Evolutionary conservation across 2,329 filamentous ascomycete genomes (phyloP).

Genomic region (Clonostachys rosea): DNA sequence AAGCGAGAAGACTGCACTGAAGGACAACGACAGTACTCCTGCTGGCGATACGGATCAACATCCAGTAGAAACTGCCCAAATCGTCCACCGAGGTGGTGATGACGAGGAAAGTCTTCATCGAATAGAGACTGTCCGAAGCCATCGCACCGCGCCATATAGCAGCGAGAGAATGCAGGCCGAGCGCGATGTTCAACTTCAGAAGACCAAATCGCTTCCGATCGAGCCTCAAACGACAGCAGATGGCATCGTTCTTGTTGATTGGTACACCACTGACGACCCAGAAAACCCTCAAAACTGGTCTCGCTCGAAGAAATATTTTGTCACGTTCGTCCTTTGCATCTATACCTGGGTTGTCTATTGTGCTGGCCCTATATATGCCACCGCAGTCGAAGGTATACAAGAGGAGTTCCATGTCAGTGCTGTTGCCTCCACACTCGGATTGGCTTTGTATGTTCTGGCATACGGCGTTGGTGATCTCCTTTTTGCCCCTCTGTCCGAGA

Average conservation of each 20-base stretch:
- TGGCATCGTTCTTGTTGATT: conserved; percentile 12
- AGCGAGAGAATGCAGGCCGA: too few relatives aligned
- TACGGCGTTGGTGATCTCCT: conserved; percentile 39
- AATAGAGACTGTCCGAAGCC: too few relatives aligned
- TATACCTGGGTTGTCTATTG: conserved; percentile 45
- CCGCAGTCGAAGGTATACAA: conserved; percentile 33
- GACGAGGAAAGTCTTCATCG: too few relatives aligned
- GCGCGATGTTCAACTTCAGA: too few relatives aligned
- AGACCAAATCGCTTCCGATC: too few relatives aligned
- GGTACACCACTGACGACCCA: conserved; percentile 41
- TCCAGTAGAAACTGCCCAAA: too few relatives aligned
- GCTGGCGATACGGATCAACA: too few relatives aligned
- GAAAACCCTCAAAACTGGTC: conserved; percentile 49
- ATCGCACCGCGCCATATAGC: too few relatives aligned
- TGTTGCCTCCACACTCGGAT: conserved; percentile 42
- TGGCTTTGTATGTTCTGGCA: conserved; percentile 48
- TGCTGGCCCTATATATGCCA: conserved; percentile 31
- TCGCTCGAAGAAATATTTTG: conserved; percentile 21
- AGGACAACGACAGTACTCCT: too few relatives aligned
- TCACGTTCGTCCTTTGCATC: conserved; percentile 31
- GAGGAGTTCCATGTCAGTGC: conserved; percentile 40
- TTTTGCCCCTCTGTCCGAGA: conserved; percentile 53
- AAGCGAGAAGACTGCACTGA: too few relatives aligned
- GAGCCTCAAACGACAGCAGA: too few relatives aligned
- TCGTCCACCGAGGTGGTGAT: too few relatives aligned